Conservation (phyloP, 2,329 filamentous ascomycete species). For the Coniochaeta ligniaria region DNA sequence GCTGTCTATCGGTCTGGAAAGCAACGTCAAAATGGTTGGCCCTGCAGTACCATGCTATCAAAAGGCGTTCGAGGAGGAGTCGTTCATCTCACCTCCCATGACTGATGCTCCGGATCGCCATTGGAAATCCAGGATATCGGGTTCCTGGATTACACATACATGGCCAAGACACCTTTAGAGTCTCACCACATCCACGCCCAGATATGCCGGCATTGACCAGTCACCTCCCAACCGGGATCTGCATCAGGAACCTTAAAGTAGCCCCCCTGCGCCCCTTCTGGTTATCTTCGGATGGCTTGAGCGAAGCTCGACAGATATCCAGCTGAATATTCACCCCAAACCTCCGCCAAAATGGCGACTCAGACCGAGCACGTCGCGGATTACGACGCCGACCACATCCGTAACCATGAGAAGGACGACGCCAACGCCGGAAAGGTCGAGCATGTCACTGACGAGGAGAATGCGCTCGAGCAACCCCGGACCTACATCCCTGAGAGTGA, state of each 20-base stretch:
- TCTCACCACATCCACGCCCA: neutral
- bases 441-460: neutral
- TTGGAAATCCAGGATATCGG: neutral
- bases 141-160: neutral
- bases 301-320: neutral
- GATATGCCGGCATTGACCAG: neutral
- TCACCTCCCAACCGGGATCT: neutral
- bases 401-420: neutral
- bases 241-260: neutral
- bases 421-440: neutral
- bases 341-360: neutral
- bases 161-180: neutral
- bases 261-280: neutral
- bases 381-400: neutral
- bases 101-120: neutral
- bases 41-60: neutral
- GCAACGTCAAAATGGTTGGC: neutral
- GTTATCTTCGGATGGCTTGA: neutral
- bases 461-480: neutral
- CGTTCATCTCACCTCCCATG: neutral
- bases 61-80: neutral
- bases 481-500: slow-evolving; percentile 21
- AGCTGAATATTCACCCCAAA: neutral
- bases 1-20: neutral
- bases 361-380: neutral